A percentile compares a stretch with the other conserved stretches of the same genome.
phyloP scores from a whole-genome alignment of 2,329 filamentous ascomycete species.

The Colletotrichum spinosum region DNA sequence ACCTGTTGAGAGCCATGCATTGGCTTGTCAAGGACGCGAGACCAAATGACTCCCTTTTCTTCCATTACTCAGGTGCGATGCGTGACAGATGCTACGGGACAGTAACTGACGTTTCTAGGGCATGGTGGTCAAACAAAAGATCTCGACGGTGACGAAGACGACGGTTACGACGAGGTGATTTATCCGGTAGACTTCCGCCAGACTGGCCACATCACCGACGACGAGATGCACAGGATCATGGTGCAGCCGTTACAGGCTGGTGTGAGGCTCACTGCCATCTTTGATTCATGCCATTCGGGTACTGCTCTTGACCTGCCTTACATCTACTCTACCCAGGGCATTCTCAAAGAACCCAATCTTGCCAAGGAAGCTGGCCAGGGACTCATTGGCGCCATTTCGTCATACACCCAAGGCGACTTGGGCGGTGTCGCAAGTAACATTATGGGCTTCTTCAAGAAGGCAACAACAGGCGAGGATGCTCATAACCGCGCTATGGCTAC shows the following conservation, averaged over 20 bases:
- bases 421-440: constrained; percentile 84
- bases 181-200: constrained; percentile 86
- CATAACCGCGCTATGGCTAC: constrained; percentile 85
- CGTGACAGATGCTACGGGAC: constrained; percentile 20
- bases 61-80: constrained; percentile 89
- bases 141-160: constrained; percentile 82
- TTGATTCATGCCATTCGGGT: constrained; percentile 75
- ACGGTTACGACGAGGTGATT: constrained; percentile 86
- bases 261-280: constrained; percentile 71
- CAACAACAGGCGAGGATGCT: constrained; percentile 82
- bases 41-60: constrained; percentile 95
- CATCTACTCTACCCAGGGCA: constrained; percentile 76
- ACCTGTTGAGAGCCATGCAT: constrained; percentile 95
- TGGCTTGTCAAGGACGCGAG: constrained; percentile 95
- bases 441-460: constrained; percentile 89
- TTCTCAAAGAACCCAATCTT: constrained; percentile 76
- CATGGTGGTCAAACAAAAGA: constrained; percentile 87
- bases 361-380: constrained; percentile 76
- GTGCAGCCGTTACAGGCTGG: constrained; percentile 66
- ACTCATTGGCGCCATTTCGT: constrained; percentile 68
- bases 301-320: constrained; percentile 75
- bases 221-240: constrained; percentile 85
- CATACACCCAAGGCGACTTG: constrained; percentile 78
- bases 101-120: constrained; percentile 54
- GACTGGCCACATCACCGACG: constrained; percentile 84